These are phyloP conservation scores for Passiflora organensis DNA, from an alignment of 345 rosid species.

Conservation along the genomic window DNA sequence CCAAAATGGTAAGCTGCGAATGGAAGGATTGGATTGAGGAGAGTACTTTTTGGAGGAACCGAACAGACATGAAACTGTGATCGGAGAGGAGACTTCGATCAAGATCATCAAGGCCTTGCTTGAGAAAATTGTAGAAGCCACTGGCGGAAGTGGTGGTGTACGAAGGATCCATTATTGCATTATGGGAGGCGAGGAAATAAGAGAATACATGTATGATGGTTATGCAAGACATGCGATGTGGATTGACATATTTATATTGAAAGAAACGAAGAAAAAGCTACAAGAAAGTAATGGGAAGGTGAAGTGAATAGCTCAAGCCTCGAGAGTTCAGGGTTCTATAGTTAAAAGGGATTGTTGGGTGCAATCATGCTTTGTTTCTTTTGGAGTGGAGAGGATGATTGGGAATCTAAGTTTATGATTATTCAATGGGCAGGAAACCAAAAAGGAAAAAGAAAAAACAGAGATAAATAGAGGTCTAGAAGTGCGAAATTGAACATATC, in stretches of 20 bases:
- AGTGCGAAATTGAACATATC: too few species aligned
- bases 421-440: conserved; percentile 5
- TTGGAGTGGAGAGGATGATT: conserved; percentile 54
- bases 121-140: conserved; percentile 45
- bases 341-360: conserved; percentile 33
- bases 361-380: conserved; percentile 56
- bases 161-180: conserved; percentile 38
- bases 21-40: conserved; percentile 45
- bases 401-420: conserved; percentile 37
- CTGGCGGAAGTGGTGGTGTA: conserved; percentile 33
- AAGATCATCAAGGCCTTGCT: conserved; percentile 43
- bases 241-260: conserved; percentile 38
- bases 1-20: conserved; percentile 45
- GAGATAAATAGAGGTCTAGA: not conserved
- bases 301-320: conserved; percentile 6
- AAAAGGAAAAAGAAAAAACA: too few species aligned
- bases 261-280: not conserved
- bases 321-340: conserved; percentile 26
- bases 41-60: conserved; percentile 38
- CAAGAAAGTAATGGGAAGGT: conserved; percentile 1
- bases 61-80: conserved; percentile 42
- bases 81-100: conserved; percentile 24
- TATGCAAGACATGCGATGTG: conserved; percentile 32
- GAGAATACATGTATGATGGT: not conserved
- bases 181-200: not conserved